phyloP scores from a whole-genome alignment of 2,329 filamentous ascomycete genomes.

The Fusarium tupiense region DNA sequence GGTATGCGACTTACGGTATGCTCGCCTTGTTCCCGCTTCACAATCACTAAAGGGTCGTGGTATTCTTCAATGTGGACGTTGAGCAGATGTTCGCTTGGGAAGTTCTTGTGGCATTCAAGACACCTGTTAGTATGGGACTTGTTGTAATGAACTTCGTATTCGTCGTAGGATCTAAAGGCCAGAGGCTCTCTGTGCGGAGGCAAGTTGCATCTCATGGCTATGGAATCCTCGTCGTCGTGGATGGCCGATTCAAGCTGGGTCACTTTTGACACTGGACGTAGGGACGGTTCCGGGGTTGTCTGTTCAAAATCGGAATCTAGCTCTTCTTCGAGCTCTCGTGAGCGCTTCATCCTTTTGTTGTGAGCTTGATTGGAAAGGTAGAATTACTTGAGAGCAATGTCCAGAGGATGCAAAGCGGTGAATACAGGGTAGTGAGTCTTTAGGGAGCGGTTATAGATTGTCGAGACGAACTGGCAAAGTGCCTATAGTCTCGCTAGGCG shows the following conservation, averaged over 20 bases:
- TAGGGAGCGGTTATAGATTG: background rate
- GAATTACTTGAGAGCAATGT: constrained; percentile 41
- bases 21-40: constrained; percentile 81
- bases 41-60: constrained; percentile 82
- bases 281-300: constrained; percentile 28
- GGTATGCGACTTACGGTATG: constrained; percentile 72
- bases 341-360: constrained; percentile 66
- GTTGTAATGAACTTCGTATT: constrained; percentile 88
- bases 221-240: constrained; percentile 48
- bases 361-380: constrained; percentile 43
- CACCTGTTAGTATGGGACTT: constrained; percentile 87
- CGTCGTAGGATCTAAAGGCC: constrained; percentile 77
- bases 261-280: constrained; percentile 61
- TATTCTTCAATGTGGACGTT: constrained; percentile 88
- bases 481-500: background rate
- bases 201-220: constrained; percentile 79
- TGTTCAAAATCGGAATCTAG: constrained; percentile 45
- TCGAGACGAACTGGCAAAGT: background rate
- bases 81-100: constrained; percentile 84
- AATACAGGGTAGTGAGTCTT: constrained; percentile 26
- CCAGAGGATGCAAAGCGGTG: constrained; percentile 33
- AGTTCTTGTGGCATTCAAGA: constrained; percentile 84
- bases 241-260: constrained; percentile 64
- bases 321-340: constrained; percentile 66
- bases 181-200: constrained; percentile 80